Evolutionary conservation across 106 monocot genomes (phyloP), one percentile per base, ranked within the genome.

Genomic region (Dendrobium chrysotoxum): DNA sequence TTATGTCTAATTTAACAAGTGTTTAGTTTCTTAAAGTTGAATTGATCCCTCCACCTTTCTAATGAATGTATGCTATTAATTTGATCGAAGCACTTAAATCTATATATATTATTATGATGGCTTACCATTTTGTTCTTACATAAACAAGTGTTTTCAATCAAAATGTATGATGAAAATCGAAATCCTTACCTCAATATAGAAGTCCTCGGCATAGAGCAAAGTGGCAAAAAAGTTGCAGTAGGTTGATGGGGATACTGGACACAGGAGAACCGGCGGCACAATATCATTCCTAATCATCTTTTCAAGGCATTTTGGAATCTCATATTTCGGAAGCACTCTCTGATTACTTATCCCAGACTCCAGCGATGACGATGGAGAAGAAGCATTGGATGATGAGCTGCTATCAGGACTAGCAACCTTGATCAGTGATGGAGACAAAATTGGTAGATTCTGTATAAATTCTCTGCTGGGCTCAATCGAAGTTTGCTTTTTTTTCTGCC

Each of bases 151-250:
- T 7, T 44, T 44, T 44, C 44, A 9, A 9, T 9, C 6, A 44
- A 9, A 9, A 44, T 35, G 35, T 35, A 57, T 18, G 0, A 20
- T 57, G 57, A 2, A 57, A 57, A 57, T 57, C n/a, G 18, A 5
- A 57, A 57, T 57, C n/a, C n/a, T 80, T 74, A 86, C 86, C 79
- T 86, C 82, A 7, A 8, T 0, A 61, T 86, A 82, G 75, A 53
- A 82, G 30, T 83, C 86, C 82, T 86, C 86, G 0, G 86, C 86
- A 67, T 86, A 79, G 7, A 86, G 86, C 28, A 86, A 35, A 55
- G 86, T 18, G 4, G 86, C 73, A 75, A 86, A 86, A 25, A 82
- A 82, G 28, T 79, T 79, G 6, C 58, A 25, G 26, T 86, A 86
- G 28, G 55, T 86, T 21, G 18, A 28, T 7, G 79, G 79, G 15